Evolutionary conservation across 140 eudicot genomes (phyloP).

Genomic region (Cichorium intybus): DNA sequence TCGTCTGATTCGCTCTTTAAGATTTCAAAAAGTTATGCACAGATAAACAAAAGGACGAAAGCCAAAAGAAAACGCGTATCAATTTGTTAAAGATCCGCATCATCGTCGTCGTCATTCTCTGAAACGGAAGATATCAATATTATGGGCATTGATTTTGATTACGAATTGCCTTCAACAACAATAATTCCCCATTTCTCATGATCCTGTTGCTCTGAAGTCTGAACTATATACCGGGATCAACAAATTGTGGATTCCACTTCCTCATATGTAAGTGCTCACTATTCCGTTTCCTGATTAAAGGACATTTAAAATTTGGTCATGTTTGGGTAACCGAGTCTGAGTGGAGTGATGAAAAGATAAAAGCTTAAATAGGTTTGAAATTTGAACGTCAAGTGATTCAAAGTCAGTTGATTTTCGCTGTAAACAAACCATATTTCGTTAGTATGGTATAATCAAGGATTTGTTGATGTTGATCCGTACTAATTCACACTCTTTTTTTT

Average conservation of each 20-base stretch:
- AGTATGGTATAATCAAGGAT: neutral
- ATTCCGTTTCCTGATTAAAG: neutral
- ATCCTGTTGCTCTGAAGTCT: conserved; percentile 5
- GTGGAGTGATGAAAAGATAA: neutral
- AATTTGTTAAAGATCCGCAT: conserved; percentile 21
- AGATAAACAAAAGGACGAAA: conserved; percentile 5
- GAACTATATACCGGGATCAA: neutral
- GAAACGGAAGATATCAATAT: neutral
- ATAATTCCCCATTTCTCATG: neutral
- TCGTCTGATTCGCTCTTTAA: conserved; percentile 25
- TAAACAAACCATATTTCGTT: neutral
- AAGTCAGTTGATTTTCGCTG: conserved; percentile 21
- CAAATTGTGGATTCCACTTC: neutral
- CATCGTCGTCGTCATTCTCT: conserved; percentile 15
- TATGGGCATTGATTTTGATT: conserved; percentile 1
- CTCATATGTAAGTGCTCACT: conserved; percentile 8
- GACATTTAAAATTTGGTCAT: neutral
- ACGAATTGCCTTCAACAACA: neutral
- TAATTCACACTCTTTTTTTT: too few relatives aligned
- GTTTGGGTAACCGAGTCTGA: neutral
- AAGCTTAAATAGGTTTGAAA: neutral
- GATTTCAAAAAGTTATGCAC: conserved; percentile 22
- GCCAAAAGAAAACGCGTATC: conserved; percentile 33
- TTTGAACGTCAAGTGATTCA: neutral
- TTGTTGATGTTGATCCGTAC: neutral